Conservation (phyloP, 2,329 filamentous ascomycete species). For the Aureobasidium sp. region DNA sequence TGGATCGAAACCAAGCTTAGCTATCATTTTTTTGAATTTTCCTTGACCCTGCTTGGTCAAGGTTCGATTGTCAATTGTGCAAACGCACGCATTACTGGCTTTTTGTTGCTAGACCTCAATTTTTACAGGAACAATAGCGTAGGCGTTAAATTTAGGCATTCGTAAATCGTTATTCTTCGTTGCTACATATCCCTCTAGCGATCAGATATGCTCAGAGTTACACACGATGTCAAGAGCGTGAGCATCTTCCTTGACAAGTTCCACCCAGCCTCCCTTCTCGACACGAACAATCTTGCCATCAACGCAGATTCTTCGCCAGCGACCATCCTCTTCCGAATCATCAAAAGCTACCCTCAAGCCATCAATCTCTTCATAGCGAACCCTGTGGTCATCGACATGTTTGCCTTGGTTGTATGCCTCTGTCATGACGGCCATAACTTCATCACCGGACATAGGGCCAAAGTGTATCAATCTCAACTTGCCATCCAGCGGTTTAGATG, state of each 20-base stretch:
- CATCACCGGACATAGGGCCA: slow-evolving; percentile 53
- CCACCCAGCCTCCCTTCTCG: slow-evolving; percentile 61
- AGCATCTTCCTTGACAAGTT: slow-evolving; percentile 45
- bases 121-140: too few species aligned
- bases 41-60: too few species aligned
- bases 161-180: neutral
- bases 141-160: too few species aligned
- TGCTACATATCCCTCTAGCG: neutral
- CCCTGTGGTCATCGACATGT: slow-evolving; percentile 45
- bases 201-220: neutral
- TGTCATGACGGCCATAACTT: slow-evolving; percentile 69
- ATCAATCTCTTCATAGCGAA: slow-evolving; percentile 64
- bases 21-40: slow-evolving; percentile 15
- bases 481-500: slow-evolving; percentile 60
- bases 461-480: slow-evolving; percentile 67
- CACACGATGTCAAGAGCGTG: slow-evolving; percentile 31
- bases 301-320: slow-evolving; percentile 82
- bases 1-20: slow-evolving; percentile 20
- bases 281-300: slow-evolving; percentile 80
- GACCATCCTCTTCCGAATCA: slow-evolving; percentile 59
- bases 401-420: slow-evolving; percentile 48
- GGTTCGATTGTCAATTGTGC: too few species aligned
- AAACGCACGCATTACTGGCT: too few species aligned
- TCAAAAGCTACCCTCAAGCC: slow-evolving; percentile 56
- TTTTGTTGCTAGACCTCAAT: too few species aligned